These are phyloP conservation scores for Phanerochaete carnosa DNA, from an alignment of 768 basidiomycete genomes.

Conservation along the genomic window DNA sequence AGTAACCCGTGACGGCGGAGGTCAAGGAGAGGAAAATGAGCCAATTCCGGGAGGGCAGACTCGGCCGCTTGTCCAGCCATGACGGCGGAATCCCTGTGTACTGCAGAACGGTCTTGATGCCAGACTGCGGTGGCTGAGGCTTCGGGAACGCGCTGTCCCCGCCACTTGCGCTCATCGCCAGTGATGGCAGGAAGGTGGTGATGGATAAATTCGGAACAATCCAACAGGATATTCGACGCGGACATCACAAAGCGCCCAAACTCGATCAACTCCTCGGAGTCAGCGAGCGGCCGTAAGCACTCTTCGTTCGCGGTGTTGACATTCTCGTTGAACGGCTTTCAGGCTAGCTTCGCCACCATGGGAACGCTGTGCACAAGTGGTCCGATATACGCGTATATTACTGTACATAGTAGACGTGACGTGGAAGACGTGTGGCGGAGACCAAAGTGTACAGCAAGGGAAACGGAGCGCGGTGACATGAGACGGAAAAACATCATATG, in stretches of 20 bases:
- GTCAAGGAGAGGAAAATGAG: constrained; percentile 85
- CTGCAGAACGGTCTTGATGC: constrained; percentile 57
- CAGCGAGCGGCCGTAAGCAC: neutral
- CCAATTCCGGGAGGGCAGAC: constrained; percentile 90
- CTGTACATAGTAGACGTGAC: neutral
- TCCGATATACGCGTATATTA: constrained; percentile 1
- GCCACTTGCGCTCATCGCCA: constrained; percentile 21
- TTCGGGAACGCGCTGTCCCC: constrained; percentile 20
- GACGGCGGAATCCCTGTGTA: constrained; percentile 66
- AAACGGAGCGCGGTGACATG: constrained; percentile 3
- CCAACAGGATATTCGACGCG: neutral
- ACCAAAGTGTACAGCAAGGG: neutral
- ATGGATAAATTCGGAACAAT: neutral
- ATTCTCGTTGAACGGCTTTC: neutral
- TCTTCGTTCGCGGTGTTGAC: neutral
- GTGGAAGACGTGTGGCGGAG: neutral
- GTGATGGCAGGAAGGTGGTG: neutral
- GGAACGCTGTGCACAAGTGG: neutral
- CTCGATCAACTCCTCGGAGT: neutral
- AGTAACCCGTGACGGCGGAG: constrained; percentile 64
- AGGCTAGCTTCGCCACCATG: neutral
- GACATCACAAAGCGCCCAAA: neutral
- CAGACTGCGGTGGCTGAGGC: constrained; percentile 38
- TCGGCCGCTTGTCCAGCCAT: constrained; percentile 82
- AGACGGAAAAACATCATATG: neutral